A percentile compares a stretch with the other conserved stretches of the same genome.
These are phyloP conservation scores for Oxytropis ochrocephala DNA, from an alignment of 306 rosid genomes.

Conservation along the genomic window DNA sequence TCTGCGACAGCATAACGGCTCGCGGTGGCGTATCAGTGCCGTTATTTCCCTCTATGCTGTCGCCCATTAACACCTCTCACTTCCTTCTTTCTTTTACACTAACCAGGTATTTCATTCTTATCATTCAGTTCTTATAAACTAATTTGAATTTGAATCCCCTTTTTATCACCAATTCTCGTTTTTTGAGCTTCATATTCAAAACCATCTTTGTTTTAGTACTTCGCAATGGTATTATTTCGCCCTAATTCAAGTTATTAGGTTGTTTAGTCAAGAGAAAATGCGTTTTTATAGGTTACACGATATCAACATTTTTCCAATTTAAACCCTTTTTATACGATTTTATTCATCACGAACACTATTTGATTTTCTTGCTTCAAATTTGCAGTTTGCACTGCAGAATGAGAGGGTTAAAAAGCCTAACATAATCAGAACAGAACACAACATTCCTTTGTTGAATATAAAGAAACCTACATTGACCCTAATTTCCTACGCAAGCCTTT, in stretches of 20 bases:
- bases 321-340: background rate
- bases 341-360: background rate
- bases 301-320: background rate
- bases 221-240: background rate
- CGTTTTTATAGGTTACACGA: background rate
- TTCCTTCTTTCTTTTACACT: background rate
- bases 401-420: background rate
- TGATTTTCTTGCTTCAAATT: background rate
- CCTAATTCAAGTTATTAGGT: background rate
- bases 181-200: background rate
- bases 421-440: background rate
- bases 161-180: background rate
- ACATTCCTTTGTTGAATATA: background rate
- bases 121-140: no score
- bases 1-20: background rate
- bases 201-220: background rate
- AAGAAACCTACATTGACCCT: background rate
- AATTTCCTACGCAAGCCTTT: background rate
- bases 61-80: background rate
- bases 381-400: background rate
- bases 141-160: background rate
- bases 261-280: background rate
- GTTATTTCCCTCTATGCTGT: background rate
- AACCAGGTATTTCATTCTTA: background rate
- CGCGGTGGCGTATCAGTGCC: background rate